phyloP scores from a whole-genome alignment of 176 grass and related monocot genomes.

The Carex parvula region DNA sequence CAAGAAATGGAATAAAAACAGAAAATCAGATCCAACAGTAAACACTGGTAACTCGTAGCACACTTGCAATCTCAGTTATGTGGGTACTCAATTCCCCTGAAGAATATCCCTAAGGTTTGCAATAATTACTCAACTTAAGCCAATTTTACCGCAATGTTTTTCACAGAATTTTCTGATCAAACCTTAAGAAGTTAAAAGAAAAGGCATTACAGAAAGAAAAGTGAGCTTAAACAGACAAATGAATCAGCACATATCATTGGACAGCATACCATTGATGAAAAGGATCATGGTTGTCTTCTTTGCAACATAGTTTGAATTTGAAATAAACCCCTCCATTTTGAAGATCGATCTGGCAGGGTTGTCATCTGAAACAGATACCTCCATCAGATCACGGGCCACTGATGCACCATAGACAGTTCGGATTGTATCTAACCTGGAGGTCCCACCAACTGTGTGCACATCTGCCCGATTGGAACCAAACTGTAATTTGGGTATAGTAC shows the following conservation, averaged over 20 bases:
- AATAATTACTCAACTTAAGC: not conserved
- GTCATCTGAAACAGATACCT: conserved; percentile 77
- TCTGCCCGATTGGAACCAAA: conserved; percentile 91
- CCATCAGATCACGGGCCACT: conserved; percentile 83
- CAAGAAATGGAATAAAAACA: not conserved
- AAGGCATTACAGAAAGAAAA: not conserved
- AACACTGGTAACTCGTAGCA: not conserved
- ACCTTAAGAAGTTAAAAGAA: conserved; percentile 9
- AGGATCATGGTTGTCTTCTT: conserved; percentile 94
- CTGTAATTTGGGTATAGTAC: conserved; percentile 26
- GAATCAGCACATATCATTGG: not conserved
- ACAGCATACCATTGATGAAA: conserved; percentile 79
- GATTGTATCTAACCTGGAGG: conserved; percentile 82
- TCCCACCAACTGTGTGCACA: conserved; percentile 59
- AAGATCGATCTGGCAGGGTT: conserved; percentile 55
- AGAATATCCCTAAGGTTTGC: not conserved
- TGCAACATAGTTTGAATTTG: conserved; percentile 81
- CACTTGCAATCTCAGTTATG: not conserved
- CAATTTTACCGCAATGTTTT: not conserved
- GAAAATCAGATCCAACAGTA: not conserved
- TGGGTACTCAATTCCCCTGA: not conserved
- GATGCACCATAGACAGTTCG: conserved; percentile 74
- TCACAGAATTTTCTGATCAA: not conserved
- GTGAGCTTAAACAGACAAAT: conserved; percentile 18
- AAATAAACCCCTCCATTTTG: conserved; percentile 85